Base-by-base conservation (phyloP, 805 yeast genomes). In the Pichia deserticola region DNA sequence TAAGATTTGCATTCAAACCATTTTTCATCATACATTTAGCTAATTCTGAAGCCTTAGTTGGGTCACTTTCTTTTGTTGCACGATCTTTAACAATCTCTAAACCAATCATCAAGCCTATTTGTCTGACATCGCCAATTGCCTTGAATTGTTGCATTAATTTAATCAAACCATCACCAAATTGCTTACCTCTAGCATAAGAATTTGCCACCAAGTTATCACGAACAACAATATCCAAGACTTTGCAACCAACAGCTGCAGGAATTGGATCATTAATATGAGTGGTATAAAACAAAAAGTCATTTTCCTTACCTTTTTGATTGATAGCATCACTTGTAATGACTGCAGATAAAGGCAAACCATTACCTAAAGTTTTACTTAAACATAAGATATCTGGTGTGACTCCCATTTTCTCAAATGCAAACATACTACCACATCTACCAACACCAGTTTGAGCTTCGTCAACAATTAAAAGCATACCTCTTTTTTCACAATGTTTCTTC, bases 361-460 rank as follows among this genome's bases (percentile, higher is more conserved):
- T 57, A n/a, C 66, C 60, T 28, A 67, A 48, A 15, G 69, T 63
- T 47, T 67, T 67, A n/a, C 67, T 62, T 28, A 57, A 54, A 25
- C 63, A 57, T 15, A 62, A 46, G 35, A 67, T 65, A 52, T 67
- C 69, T 2, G 71, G 71, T 11, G 58, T 63, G 28, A 66, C 57
- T 7, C 60, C 63, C 28, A 55, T 60, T 25, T 56, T 59, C 49
- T 65, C 67, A 46, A 57, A 62, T 1, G 68, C 69, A 52, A 67
- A 76, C 64, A 76, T 71, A 52, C 72, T 71, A 41, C 81, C 81
- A 40, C 73, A 68, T 48, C 80, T 77, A 45, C 79, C 81, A 36
- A 76, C 75, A 20, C 79, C 80, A 12, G 79, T 75, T 59, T 75
- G 79, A 34, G 77, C 80, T 60, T 76, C 81, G 54, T 76, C 81